Evolutionary conservation across 768 basidiomycete species (phyloP), one percentile per base, ranked within the genome.

Genomic region (Clathrus columnatus): DNA sequence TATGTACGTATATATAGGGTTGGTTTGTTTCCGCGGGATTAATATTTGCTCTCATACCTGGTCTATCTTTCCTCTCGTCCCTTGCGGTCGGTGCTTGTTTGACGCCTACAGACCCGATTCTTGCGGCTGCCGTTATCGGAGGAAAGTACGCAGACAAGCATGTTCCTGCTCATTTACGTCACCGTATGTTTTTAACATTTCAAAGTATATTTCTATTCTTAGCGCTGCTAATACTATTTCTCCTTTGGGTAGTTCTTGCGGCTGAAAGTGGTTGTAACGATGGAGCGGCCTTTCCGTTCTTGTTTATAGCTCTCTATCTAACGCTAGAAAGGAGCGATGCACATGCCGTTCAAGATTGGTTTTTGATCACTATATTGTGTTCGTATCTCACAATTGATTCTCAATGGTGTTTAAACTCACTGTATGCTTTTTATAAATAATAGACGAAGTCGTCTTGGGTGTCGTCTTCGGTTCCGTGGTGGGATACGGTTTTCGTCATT

Each of bases 121-220:
- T 96, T 50, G 92, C 92, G 0, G 87, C 91, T 17, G 90, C 92
- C 7, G 92, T 91, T 29, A 81, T 91, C 10, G 95, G 95, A 63
- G 95, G 95, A 28, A 94, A 90, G 72, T 99, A 91, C 72, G 96
- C 96, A 2, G 89, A 97, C 68, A 96, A 97, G 67, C 95, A 97
- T 64, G 95, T 98, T 21, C 90, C 89, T 1, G 83, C 85, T 0
- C 89, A 91, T 64, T 73, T 91, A 42, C 83, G 78, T 28, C 78
- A 77, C 61, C 66, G 51, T 53, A 41, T 44, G 51, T 53, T 61
- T 24, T 51, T 62, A 21, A 50, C 62, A 11, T 51, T 51, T n/a
- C 58, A n/a, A n/a, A 14, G 4, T 47, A n/a, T n/a, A n/a, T n/a
- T n/a, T n/a, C n/a, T n/a, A n/a, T n/a, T n/a, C 24, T 50, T 10